phyloP scores from a whole-genome alignment of 176 grass and related monocot species.

The Zoysia japonica region DNA sequence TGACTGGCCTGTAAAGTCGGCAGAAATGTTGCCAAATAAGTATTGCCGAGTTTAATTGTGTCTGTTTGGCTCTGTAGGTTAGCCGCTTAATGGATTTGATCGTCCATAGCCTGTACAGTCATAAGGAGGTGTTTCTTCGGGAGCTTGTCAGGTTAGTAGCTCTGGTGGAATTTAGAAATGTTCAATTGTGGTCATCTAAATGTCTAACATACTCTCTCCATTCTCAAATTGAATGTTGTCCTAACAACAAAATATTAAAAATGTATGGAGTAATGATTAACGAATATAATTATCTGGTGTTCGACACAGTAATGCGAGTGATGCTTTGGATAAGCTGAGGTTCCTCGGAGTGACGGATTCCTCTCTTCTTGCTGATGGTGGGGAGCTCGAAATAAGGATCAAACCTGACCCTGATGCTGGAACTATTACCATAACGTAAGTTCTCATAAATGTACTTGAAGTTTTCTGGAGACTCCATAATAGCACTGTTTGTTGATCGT shows the following conservation, averaged over 20 bases:
- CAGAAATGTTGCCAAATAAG: slow-evolving; percentile 4
- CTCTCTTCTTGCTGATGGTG: slow-evolving; percentile 64
- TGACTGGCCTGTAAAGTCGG: neutral
- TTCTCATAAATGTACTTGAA: neutral
- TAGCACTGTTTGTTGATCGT: neutral
- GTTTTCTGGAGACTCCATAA: neutral
- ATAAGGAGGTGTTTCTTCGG: slow-evolving; percentile 90
- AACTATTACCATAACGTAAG: slow-evolving; percentile 77
- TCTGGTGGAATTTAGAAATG: neutral
- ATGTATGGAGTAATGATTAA: neutral
- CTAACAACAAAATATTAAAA: no score
- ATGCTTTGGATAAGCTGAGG: slow-evolving; percentile 87
- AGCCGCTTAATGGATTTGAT: slow-evolving; percentile 88
- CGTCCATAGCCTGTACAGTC: slow-evolving; percentile 87
- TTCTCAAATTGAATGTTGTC: no score
- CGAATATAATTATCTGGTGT: neutral
- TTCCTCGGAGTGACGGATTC: slow-evolving; percentile 86
- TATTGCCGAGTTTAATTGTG: neutral
- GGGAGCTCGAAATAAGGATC: slow-evolving; percentile 81
- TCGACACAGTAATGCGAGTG: slow-evolving; percentile 67
- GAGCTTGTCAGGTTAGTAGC: slow-evolving; percentile 77
- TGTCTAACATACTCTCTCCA: no score
- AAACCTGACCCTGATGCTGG: slow-evolving; percentile 71
- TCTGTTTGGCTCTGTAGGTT: slow-evolving; percentile 52
- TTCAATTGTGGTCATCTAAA: neutral